These are phyloP conservation scores for Backusella parvicylindrica DNA, from an alignment of 192 early-diverging fungal species.

Conservation along the genomic window DNA sequence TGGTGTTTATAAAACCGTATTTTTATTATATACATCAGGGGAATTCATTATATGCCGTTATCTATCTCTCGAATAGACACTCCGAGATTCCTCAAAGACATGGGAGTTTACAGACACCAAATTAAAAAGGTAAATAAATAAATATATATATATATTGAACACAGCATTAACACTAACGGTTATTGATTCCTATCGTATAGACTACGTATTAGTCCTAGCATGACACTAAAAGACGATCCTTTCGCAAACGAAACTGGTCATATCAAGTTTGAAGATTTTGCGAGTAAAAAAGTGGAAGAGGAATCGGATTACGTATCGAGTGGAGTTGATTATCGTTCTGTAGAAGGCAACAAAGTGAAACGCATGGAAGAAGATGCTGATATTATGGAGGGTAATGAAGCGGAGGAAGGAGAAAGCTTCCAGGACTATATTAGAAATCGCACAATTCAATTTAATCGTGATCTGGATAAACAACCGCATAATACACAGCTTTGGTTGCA, in stretches of 20 bases:
- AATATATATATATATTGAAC: constrained; percentile 15
- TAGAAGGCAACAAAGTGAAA: constrained; percentile 40
- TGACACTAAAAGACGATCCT: background rate
- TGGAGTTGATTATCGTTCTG: constrained; percentile 41
- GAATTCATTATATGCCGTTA: background rate
- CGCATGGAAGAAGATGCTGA: constrained; percentile 30
- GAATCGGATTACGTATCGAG: background rate
- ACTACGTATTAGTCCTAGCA: constrained; percentile 1
- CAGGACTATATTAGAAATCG: constrained; percentile 34
- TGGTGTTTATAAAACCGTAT: background rate
- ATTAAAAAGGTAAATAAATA: constrained; percentile 15
- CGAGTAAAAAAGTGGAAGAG: background rate
- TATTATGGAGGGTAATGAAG: constrained; percentile 14
- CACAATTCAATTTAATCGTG: constrained; percentile 31
- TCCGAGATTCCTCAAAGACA: background rate
- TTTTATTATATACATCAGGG: background rate
- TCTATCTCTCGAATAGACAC: background rate
- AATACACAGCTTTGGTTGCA: constrained; percentile 45
- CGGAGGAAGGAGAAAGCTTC: constrained; percentile 35
- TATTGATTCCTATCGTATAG: background rate
- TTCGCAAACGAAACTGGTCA: background rate
- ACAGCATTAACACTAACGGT: background rate
- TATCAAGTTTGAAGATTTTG: background rate
- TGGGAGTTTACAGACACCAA: constrained; percentile 17
- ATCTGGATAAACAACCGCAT: constrained; percentile 38